Conservation (phyloP, 2,329 filamentous ascomycete species). For the Myriosclerotinia duriaeana region DNA sequence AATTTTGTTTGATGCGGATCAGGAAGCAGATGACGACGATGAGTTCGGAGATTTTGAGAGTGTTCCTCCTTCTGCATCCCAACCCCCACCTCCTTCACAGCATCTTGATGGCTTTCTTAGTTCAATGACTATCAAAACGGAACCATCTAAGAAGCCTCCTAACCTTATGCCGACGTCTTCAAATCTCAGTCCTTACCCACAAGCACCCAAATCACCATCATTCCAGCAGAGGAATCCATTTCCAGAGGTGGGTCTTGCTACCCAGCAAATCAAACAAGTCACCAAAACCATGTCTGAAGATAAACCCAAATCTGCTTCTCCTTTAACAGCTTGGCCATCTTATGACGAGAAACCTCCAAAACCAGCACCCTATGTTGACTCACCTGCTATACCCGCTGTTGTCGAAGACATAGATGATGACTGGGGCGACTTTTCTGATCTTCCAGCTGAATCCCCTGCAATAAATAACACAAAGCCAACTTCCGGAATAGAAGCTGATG, state of each 20-base stretch:
- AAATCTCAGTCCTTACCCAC: constrained; percentile 43
- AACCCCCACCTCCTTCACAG: constrained; percentile 27
- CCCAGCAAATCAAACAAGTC: constrained; percentile 41
- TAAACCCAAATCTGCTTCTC: constrained; percentile 39
- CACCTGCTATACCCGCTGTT: constrained; percentile 31
- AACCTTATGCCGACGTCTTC: constrained; percentile 42
- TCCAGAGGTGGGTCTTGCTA: constrained; percentile 50
- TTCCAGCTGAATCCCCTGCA: constrained; percentile 36
- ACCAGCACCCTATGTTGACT: constrained; percentile 34
- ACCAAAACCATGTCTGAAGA: constrained; percentile 37
- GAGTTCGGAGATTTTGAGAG: constrained; percentile 70
- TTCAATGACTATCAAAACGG: constrained; percentile 35
- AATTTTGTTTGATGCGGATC: constrained; percentile 43
- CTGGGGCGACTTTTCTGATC: constrained; percentile 55
- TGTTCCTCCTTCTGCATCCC: constrained; percentile 43
- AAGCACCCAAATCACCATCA: constrained; percentile 53
- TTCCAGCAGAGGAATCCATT: constrained; percentile 56
- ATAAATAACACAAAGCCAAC: constrained; percentile 24
- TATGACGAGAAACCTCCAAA: constrained; percentile 30
- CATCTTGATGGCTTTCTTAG: constrained; percentile 40
- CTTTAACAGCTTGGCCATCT: constrained; percentile 39
- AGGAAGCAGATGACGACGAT: constrained; percentile 53
- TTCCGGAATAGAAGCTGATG: constrained; percentile 29
- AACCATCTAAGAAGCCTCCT: constrained; percentile 38
- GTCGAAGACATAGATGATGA: constrained; percentile 47